Base-by-base conservation (phyloP, 805 yeast genomes). In the Clavispora vitiphila region DNA sequence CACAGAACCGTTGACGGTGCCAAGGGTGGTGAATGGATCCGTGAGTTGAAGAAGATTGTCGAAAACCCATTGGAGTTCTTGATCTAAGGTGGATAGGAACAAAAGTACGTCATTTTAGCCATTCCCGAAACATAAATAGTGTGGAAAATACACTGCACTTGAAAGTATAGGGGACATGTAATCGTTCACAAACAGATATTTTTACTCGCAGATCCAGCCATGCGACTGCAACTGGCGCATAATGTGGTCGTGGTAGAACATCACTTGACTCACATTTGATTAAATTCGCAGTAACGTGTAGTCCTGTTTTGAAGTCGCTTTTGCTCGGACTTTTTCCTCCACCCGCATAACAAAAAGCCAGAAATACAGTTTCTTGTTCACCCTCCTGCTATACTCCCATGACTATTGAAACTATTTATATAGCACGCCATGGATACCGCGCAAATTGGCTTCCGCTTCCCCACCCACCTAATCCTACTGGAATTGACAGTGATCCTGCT, bases 1-100 rank as follows among this genome's bases (percentile, higher is more conserved):
- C 99, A 93, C 77, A 86, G 97, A 76, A 83, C 85, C 47, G 83
- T 91, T 50, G 99, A 93, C 62, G 99, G 99, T 62, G 98, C 98
- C 42, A 80, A 84, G 57, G 99, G 96, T 58, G 99, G 95, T 65
- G 98, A 93, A 57, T 93, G 80, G 78, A 86, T 93, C 76, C 88
- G 80, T 70, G 96, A 88, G 55, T 77, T 93, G 69, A 93, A 93
- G 80, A 76, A 76, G 58, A 81, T 89, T 52, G 68, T 93, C 54
- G 99, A 93, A 76, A 90, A 93, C 76, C 99, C 99, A 61, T 78
- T 93, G 64, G 96, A 89, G 72, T 72, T 93, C 69, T 72, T 93
- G 66, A 74, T 93, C 66, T 91, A 80, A 71, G 34, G 19, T 21
- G 14, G 27, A 10, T 25, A 19, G 32, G 32, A 29, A 29, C 32